A percentile compares a stretch with the other conserved stretches of the same genome.
Conservation (phyloP, 306 rosid genomes). For the Sindora glabra region DNA sequence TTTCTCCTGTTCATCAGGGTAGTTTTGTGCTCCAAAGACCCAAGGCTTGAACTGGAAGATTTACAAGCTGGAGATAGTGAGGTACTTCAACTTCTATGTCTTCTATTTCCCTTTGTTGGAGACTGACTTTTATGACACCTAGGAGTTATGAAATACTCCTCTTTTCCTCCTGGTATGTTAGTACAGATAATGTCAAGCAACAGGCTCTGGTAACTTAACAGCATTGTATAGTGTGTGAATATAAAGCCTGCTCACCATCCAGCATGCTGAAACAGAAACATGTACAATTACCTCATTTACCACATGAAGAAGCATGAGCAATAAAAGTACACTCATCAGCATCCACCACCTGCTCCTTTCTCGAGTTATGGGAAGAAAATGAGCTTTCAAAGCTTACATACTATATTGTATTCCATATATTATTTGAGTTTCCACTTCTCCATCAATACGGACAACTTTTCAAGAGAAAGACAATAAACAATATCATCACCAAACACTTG, state of each 20-base stretch:
- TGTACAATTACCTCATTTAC: constrained; percentile 94
- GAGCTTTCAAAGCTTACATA: constrained; percentile 35
- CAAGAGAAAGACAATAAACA: constrained; percentile 18
- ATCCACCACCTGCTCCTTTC: constrained; percentile 86
- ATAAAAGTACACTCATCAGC: constrained; percentile 79
- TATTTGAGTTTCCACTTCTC: constrained; percentile 16
- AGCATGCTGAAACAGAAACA: constrained; percentile 47
- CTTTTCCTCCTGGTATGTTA: constrained; percentile 75
- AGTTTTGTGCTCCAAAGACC: constrained; percentile 63
- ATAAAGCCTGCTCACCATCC: constrained; percentile 55
- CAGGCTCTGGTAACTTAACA: constrained; percentile 2
- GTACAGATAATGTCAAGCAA: constrained; percentile 42
- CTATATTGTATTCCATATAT: constrained; percentile 25
- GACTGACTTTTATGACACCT: constrained; percentile 36
- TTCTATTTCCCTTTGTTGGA: constrained; percentile 50
- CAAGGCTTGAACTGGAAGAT: constrained; percentile 76
- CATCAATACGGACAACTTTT: constrained; percentile 9
- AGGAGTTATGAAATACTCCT: constrained; percentile 46
- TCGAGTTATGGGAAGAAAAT: constrained; percentile 57
- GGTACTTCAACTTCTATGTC: constrained; percentile 72
- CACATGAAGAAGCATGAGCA: constrained; percentile 92
- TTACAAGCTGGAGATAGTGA: constrained; percentile 66
- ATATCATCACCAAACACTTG: constrained; percentile 20
- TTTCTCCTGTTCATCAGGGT: constrained; percentile 68
- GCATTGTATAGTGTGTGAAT: constrained; percentile 14